Evolutionary conservation across 345 rosid genomes (phyloP).

Genomic region (Melaleuca quinquenervia): DNA sequence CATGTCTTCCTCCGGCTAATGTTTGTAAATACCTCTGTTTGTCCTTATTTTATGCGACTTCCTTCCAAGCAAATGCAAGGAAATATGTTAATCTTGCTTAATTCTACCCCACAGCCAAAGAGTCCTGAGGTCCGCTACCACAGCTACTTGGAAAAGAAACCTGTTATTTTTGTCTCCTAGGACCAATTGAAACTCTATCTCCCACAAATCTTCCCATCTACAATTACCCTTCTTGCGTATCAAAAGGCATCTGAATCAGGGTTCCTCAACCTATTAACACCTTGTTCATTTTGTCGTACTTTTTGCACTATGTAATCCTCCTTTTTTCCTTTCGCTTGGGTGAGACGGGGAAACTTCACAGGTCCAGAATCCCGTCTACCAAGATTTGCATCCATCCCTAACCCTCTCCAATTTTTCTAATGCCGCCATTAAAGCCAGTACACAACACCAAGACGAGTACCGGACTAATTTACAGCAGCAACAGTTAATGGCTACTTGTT

Average conservation of each 20-base stretch:
- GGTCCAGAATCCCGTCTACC: not conserved
- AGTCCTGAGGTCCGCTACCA: not conserved
- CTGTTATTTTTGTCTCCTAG: not conserved
- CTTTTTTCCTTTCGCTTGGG: not conserved
- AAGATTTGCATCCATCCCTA: not conserved
- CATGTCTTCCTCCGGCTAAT: not conserved
- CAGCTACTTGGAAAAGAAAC: not conserved
- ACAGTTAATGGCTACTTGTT: not conserved
- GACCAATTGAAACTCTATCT: not conserved
- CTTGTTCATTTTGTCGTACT: not conserved
- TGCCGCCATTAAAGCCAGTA: not conserved
- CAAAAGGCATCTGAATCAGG: not conserved
- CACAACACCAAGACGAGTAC: not conserved
- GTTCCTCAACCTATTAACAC: not conserved
- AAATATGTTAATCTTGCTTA: not conserved
- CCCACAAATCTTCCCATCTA: not conserved
- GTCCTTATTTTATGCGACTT: not conserved
- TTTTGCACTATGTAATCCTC: not conserved
- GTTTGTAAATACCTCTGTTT: not conserved
- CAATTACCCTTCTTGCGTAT: no score
- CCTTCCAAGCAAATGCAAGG: not conserved
- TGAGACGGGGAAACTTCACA: not conserved
- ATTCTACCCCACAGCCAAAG: not conserved
- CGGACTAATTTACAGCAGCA: not conserved
- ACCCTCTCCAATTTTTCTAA: not conserved